Evolutionary conservation across 2,329 filamentous ascomycete genomes (phyloP).

Genomic region (Penicillium sp.): DNA sequence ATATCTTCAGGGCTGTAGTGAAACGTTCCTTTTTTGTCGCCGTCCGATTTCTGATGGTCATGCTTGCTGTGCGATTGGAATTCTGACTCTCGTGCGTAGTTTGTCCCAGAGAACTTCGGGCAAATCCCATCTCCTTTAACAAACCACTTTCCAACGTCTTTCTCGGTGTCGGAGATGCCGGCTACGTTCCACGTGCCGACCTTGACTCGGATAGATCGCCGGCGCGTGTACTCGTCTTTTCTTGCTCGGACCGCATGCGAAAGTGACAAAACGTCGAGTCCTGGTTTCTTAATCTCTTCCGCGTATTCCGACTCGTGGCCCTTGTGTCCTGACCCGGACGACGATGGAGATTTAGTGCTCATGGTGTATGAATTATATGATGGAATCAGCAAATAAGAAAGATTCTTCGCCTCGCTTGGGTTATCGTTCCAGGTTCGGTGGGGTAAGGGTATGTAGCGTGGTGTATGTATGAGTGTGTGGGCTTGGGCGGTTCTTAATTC

Average conservation of each 20-base stretch:
- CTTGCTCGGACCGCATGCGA: slow-evolving; percentile 66
- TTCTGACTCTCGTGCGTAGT: slow-evolving; percentile 13
- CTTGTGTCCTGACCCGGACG: slow-evolving; percentile 14
- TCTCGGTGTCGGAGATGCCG: slow-evolving; percentile 76
- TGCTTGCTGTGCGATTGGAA: slow-evolving; percentile 31
- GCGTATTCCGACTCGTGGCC: slow-evolving; percentile 15
- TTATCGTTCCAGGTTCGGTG: not conserved
- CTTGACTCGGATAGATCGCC: slow-evolving; percentile 76
- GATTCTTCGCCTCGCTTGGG: not conserved
- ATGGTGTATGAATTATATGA: slow-evolving; percentile 4
- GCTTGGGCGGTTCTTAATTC: slow-evolving; percentile 11
- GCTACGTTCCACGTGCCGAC: slow-evolving; percentile 96
- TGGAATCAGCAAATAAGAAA: not conserved
- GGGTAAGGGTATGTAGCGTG: not conserved
- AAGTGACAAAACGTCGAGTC: slow-evolving; percentile 44
- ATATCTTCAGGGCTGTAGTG: slow-evolving; percentile 58
- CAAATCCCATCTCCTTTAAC: slow-evolving; percentile 70
- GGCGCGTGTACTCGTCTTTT: slow-evolving; percentile 73
- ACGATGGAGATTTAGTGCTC: slow-evolving; percentile 8
- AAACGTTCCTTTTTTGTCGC: slow-evolving; percentile 43
- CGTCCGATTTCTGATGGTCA: slow-evolving; percentile 47
- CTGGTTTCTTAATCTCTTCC: slow-evolving; percentile 16
- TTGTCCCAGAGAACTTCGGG: slow-evolving; percentile 58
- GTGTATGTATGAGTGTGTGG: slow-evolving; percentile 4
- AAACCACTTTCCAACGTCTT: slow-evolving; percentile 88